Conservation (phyloP, 768 basidiomycete genomes). For the Baorangia bicolor region DNA sequence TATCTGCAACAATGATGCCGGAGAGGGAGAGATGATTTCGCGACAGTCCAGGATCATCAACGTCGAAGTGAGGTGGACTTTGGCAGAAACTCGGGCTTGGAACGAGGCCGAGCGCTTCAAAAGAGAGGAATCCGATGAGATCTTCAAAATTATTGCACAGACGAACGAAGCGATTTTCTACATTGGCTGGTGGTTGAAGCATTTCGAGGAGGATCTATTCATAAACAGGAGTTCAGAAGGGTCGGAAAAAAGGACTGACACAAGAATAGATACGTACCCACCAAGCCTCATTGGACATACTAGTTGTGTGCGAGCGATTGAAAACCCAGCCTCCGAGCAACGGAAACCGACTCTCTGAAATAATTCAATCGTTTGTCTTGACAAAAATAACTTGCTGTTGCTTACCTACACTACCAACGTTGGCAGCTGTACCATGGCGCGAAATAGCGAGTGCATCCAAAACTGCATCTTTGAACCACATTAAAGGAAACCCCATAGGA, state of each 20-base stretch:
- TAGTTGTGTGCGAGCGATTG: conserved; percentile 19
- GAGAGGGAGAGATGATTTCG: conserved; percentile 23
- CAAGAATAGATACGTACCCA: conserved; percentile 21
- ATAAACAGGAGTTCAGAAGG: not conserved
- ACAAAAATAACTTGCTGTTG: not conserved
- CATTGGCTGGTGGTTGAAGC: conserved; percentile 12
- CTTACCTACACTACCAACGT: conserved; percentile 11
- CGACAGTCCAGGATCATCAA: not conserved
- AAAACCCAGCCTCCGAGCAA: conserved; percentile 35
- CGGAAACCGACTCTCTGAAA: conserved; percentile 16
- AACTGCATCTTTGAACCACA: conserved; percentile 30
- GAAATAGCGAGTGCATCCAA: conserved; percentile 23
- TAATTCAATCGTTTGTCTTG: not conserved
- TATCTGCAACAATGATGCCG: conserved; percentile 21
- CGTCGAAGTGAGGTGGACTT: not conserved
- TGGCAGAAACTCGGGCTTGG: conserved; percentile 22
- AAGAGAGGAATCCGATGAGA: conserved; percentile 30
- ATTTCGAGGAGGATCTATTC: conserved; percentile 4
- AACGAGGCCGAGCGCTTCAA: conserved; percentile 19
- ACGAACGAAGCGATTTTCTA: conserved; percentile 32
- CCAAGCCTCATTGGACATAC: conserved; percentile 33
- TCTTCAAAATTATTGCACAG: conserved; percentile 33
- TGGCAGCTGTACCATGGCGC: conserved; percentile 7
- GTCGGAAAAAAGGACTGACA: not conserved
- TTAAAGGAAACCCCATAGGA: conserved; percentile 15